Base-by-base conservation (phyloP, 176 grass and related monocot species). In the Cymbopogon citratus region DNA sequence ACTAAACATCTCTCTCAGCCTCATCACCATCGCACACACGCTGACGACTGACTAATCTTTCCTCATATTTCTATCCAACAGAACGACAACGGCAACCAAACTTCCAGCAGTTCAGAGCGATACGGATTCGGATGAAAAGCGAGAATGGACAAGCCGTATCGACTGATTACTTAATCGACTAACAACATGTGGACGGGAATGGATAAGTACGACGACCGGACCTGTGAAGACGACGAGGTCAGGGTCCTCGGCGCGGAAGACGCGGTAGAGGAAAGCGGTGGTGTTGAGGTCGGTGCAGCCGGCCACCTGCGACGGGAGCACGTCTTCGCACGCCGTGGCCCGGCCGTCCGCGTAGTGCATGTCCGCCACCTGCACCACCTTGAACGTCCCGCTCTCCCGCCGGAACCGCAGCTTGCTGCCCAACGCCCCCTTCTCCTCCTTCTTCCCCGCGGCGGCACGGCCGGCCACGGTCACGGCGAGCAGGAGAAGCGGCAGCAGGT, bases 161-260 rank as follows among this genome's bases (percentile, higher is more conserved):
- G 34, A 65, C 11, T 1, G 19, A 31, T 15, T 65, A 6, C 1
- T 6, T 34, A 31, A 66, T 34, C 5, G 5, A 1, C 3, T 6
- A 26, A 23, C 2, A 11, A 16, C 11, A 15, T 21, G 25, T 60
- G 78, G 28, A 79, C 40, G 13, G 63, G 25, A 46, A 28, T 2
- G 14, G 24, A 18, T 19, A 27, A 5, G 76, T 2, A 51, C 1
- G 12, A 9, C 10, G 39, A 12, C 65, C 34, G 0, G 31, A 94
- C 95, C 95, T 21, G 92, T 93, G 82, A 98, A 98, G 85, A 98
- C 87, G 85, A 98, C 88, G 83, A 98, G 95, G 80, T 98, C 95
- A 56, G 95, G 92, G n/a, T 89, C 69, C 88, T 98, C 95, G 52
- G 75, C 95, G 51, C 76, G 92, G 70, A 98, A 56, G 36, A 98